Percentiles rank a stretch among this genome's conserved stretches.
These are phyloP conservation scores for Globisporangium cederbergense DNA, from an alignment of 352 stramenopile species.

Conservation along the genomic window DNA sequence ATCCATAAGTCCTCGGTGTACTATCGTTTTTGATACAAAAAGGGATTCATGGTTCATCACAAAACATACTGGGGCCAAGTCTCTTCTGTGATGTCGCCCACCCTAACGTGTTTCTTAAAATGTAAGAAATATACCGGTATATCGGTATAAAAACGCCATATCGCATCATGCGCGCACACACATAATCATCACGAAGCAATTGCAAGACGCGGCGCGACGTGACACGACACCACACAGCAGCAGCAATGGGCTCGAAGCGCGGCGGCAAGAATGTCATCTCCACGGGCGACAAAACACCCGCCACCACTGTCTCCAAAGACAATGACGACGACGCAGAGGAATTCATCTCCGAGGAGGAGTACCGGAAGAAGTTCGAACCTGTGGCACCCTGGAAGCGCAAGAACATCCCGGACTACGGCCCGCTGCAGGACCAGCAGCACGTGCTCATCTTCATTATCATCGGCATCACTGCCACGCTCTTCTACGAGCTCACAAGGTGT, in stretches of 20 bases:
- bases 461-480: constrained; percentile 55
- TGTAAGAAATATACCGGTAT: too few species aligned
- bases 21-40: too few species aligned
- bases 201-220: not conserved
- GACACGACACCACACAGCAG: not conserved
- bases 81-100: too few species aligned
- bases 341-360: constrained; percentile 47
- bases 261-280: constrained; percentile 16
- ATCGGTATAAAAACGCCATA: too few species aligned
- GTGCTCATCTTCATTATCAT: constrained; percentile 66
- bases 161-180: not conserved
- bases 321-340: constrained; percentile 25
- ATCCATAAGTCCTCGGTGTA: too few species aligned
- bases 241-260: constrained; percentile 12
- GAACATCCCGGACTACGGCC: constrained; percentile 78
- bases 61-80: too few species aligned
- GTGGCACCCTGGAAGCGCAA: constrained; percentile 79
- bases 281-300: not conserved
- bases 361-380: constrained; percentile 64
- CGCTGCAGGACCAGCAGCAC: constrained; percentile 55
- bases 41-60: too few species aligned
- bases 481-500: constrained; percentile 71
- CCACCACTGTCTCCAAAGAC: not conserved
- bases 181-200: not conserved
- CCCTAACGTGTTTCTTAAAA: too few species aligned